These are phyloP conservation scores for Phytopythium litorale DNA, from an alignment of 352 stramenopile species.

Conservation along the genomic window DNA sequence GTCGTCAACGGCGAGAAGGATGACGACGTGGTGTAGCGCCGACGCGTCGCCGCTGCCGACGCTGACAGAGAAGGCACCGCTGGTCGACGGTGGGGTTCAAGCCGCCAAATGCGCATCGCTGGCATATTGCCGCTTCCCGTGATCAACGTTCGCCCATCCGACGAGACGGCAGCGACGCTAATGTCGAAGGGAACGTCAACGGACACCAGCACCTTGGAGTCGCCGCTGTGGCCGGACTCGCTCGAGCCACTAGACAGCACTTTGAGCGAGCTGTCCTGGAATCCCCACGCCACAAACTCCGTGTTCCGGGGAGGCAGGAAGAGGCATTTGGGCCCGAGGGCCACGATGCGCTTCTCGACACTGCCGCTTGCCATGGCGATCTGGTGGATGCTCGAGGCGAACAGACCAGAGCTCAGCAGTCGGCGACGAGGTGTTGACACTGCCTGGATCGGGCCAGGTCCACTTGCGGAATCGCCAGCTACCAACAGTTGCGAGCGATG, in stretches of 20 bases:
- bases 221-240: constrained; percentile 36
- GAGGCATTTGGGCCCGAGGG: constrained; percentile 40
- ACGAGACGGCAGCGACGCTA: constrained; percentile 49
- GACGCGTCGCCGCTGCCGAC: constrained; percentile 7
- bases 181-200: constrained; percentile 58
- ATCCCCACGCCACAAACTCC: constrained; percentile 71
- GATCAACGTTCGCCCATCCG: constrained; percentile 58
- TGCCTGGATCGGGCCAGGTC: neutral
- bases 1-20: constrained; percentile 4
- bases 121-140: constrained; percentile 37
- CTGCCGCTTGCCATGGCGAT: constrained; percentile 41
- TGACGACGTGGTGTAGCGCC: constrained; percentile 25
- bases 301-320: constrained; percentile 58
- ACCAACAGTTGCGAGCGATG: constrained; percentile 25
- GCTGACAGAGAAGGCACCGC: constrained; percentile 5
- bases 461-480: neutral
- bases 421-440: constrained; percentile 11
- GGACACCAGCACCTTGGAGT: constrained; percentile 58
- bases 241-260: constrained; percentile 36
- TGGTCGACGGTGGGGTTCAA: constrained; percentile 17
- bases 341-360: constrained; percentile 47
- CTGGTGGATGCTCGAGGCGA: constrained; percentile 32
- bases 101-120: constrained; percentile 56
- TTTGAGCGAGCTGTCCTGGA: constrained; percentile 63
- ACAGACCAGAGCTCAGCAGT: constrained; percentile 26